Percentiles rank a stretch among this genome's conserved stretches.
phyloP scores from a whole-genome alignment of 2,329 filamentous ascomycete species.

The Diaporthe vaccinii region DNA sequence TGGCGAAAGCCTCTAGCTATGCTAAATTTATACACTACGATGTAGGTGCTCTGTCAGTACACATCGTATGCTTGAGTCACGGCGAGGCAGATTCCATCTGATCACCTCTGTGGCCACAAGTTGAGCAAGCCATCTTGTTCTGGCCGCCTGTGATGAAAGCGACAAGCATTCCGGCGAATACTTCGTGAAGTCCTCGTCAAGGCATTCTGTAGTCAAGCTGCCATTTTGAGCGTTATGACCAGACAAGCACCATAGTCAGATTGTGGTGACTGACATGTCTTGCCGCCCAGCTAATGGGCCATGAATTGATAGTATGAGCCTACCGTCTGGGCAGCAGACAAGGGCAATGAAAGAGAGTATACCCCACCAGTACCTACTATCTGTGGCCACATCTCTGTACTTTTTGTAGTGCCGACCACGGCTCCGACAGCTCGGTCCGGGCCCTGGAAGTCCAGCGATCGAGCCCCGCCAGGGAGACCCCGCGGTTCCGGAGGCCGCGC shows the following conservation, averaged over 20 bases:
- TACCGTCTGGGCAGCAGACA: not conserved
- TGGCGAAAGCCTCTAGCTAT: not conserved
- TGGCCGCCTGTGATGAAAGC: not conserved
- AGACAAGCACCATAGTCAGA: not conserved
- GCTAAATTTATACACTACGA: not conserved
- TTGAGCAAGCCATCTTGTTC: not conserved
- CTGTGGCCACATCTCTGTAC: not conserved
- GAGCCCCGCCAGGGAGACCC: conserved; percentile 25
- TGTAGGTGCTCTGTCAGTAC: not conserved
- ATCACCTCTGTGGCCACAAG: too few species aligned
- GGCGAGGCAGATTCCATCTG: not conserved
- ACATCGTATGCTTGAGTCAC: not conserved
- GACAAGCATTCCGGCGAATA: not conserved
- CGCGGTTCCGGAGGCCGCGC: conserved; percentile 2
- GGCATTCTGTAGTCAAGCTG: too few species aligned
- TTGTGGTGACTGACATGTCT: not conserved
- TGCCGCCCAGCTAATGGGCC: not conserved
- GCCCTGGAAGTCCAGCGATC: not conserved
- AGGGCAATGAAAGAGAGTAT: not conserved
- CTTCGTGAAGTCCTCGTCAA: too few species aligned
- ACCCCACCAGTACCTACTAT: not conserved
- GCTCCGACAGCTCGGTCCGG: conserved; percentile 9
- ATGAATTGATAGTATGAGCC: not conserved
- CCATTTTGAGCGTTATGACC: not conserved
- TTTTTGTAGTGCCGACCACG: conserved; percentile 17